Base-by-base conservation (phyloP, 1,284 basidiomycete genomes). In the Cryptococcus wingfieldii region DNA sequence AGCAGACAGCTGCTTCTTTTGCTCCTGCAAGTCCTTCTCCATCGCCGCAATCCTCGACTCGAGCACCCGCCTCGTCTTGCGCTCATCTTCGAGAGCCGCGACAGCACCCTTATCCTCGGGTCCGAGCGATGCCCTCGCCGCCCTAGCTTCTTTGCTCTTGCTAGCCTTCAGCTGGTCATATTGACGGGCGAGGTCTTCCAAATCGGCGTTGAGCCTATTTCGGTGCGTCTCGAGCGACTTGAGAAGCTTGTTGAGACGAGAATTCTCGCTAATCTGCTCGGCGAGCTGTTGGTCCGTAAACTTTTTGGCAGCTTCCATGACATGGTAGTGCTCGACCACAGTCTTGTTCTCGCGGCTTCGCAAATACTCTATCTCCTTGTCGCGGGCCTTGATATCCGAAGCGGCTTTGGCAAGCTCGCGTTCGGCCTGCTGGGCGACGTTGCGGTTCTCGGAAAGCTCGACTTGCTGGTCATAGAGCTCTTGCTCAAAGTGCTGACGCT, bases 261-360 rank as follows among this genome's bases (percentile, higher is more conserved):
- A 64, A 51, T 74, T 74, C 60, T 76, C 75, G 7, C 56, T 57
- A 23, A 76, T 65, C 47, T 76, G 74, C 46, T 92, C 90, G 27
- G 81, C 83, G 7, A 98, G 84, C 72, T 98, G 91, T 27, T 89
- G 84, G 71, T 98, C 95, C 1, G 96, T 96, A 60, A 96, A 87
- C 56, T 88, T 88, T 77, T 98, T 98, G 10, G 96, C 95, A 70
- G 96, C 90, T 73, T 98, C 94, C 6, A 97, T 82, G 16, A 98
- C 96, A 67, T 98, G 89, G 19, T 98, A 93, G 70, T 99, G 96
- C 77, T 99, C 95, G 48, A 99, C 93, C 56, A 97, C 96, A 13
- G 92, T 98, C 81, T 95, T 97, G 80, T 98, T 92, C 75, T 94
- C 90, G 70, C 86, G 84, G 7, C 87, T 87, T 56, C 90, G 87